Conservation (phyloP, 2,329 filamentous ascomycete genomes). For the Chaetomium olivaceum region DNA sequence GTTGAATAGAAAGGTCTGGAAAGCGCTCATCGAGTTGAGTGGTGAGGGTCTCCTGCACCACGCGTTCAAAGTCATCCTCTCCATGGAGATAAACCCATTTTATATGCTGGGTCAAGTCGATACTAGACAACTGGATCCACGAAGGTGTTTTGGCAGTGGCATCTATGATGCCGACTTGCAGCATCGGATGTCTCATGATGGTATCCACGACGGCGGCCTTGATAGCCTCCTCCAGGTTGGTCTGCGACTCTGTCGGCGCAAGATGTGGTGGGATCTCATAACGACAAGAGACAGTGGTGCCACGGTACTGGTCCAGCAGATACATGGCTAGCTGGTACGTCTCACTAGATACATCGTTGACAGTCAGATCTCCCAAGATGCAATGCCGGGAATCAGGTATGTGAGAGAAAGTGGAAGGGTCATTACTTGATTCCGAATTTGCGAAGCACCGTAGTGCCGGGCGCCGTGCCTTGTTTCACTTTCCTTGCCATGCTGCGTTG, state of each 20-base stretch:
- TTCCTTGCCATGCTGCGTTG: neutral
- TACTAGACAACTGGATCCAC: conserved; percentile 27
- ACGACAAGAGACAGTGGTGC: conserved; percentile 27
- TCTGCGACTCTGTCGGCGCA: neutral
- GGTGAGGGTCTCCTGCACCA: neutral
- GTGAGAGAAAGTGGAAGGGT: neutral
- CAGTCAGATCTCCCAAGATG: neutral
- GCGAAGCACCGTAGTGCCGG: neutral
- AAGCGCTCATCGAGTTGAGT: neutral
- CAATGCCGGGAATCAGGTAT: neutral
- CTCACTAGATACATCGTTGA: neutral
- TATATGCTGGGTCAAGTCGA: conserved; percentile 26
- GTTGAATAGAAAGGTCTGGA: neutral
- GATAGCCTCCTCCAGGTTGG: conserved; percentile 17
- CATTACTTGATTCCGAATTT: neutral
- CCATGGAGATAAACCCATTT: conserved; percentile 21
- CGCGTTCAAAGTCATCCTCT: neutral
- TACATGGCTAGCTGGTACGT: conserved; percentile 19
- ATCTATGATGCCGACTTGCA: conserved; percentile 26
- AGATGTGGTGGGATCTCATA: conserved; percentile 26
- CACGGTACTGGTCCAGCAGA: conserved; percentile 28
- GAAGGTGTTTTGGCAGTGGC: conserved; percentile 25
- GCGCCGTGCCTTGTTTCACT: neutral
- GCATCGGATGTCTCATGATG: conserved; percentile 30
- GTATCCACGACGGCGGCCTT: conserved; percentile 23